Evolutionary conservation across 2,329 filamentous ascomycete species (phyloP), one percentile per base, ranked within the genome.

Genomic region (Sporothrix euskadiensis): DNA sequence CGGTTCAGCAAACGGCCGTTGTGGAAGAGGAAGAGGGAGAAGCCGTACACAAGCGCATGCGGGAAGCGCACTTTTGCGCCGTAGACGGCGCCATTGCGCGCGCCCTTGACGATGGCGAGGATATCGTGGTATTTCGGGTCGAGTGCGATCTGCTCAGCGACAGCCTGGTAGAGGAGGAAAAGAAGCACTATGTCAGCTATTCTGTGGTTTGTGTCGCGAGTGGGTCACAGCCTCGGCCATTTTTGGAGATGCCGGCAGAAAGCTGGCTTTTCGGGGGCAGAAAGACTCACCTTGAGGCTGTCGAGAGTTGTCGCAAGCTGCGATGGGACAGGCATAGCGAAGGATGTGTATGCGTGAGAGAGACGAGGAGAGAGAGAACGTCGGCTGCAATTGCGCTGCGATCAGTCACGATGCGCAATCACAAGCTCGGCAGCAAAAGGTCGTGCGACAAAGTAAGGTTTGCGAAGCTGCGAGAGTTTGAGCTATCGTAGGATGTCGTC

Each of bases 51-150:
- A 78, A 99, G 88, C 75, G 96, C 96, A 84, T 99, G 96, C 76
- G 96, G 96, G 84, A 99, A 98, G 76, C 96, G 94, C 82, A 99
- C 94, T 88, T 98, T 98, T 79, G 93, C 90, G 75, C 96, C 96
- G 84, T 99, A 99, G 76, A 99, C 94, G 77, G 94, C 91, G 82
- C 96, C 96, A 89, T 98, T 99, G 83, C 96, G 94, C 77, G 96
- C 92, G 79, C 90, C 94, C 88, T 99, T 99, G 82, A 97, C 82
- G 77, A 99, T 87, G 73, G 93, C 89, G 75, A 99, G 88, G 73
- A 94, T 81, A 79, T 96, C 93, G 79, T 96, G 93, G 83, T 97
- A 93, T 77, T 89, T 87, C 6, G 94, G 94, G 81, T 98, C 90
- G 75, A 96, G 88, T 77, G 94, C 86, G 73, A 97, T 86, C 77